phyloP scores from a whole-genome alignment of 2,329 filamentous ascomycete genomes.

The Nemania sp. region DNA sequence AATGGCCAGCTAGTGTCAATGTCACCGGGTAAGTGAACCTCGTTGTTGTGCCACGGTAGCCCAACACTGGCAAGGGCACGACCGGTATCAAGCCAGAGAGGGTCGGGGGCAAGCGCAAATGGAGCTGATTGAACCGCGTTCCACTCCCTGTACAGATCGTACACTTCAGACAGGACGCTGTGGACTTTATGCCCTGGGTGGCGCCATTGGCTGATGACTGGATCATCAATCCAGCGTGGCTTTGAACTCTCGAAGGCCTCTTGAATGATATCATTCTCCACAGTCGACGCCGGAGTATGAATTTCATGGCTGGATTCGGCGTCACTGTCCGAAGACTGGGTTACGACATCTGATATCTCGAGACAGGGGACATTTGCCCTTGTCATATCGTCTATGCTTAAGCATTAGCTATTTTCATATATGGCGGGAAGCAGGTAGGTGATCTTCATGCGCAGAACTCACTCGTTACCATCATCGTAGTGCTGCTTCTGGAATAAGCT shows the following conservation, averaged over 20 bases:
- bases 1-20: constrained; percentile 23
- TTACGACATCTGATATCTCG: not conserved
- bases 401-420: not conserved
- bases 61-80: constrained; percentile 11
- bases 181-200: constrained; percentile 13
- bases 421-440: not conserved
- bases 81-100: constrained; percentile 13
- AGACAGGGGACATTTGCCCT: not conserved
- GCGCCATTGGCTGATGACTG: constrained; percentile 18
- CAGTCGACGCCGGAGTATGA: not conserved
- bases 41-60: constrained; percentile 24
- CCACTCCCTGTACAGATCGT: constrained; percentile 12
- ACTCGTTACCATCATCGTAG: not conserved
- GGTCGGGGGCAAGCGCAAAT: constrained; percentile 7
- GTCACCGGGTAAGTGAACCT: constrained; percentile 24
- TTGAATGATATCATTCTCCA: not conserved
- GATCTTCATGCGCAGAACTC: not conserved
- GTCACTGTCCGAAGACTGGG: not conserved
- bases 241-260: constrained; percentile 11
- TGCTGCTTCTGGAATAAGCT: not conserved
- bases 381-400: not conserved
- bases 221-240: constrained; percentile 21
- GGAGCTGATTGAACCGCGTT: not conserved
- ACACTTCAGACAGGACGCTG: constrained; percentile 7
- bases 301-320: not conserved